Base-by-base conservation (phyloP, 1,284 basidiomycete genomes). In the Trametes sp. region DNA sequence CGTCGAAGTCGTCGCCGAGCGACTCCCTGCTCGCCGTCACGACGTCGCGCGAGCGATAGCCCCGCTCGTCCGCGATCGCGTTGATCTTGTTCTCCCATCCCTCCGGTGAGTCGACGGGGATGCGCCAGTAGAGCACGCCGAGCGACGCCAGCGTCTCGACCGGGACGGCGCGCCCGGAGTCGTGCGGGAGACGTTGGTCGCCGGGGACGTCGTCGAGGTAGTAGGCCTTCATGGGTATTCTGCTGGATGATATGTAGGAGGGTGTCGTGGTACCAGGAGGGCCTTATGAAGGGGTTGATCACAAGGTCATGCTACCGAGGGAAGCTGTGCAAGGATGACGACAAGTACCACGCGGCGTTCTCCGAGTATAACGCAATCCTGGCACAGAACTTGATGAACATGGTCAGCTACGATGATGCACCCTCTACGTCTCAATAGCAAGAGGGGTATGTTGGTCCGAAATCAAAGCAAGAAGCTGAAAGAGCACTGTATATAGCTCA, bases 161-260 rank as follows among this genome's bases (percentile, higher is more conserved):
- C 0, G 83, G 74, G 28, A 92, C 87, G 1, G 81, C 76, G 52
- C 70, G 75, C 3, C 84, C 85, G 1, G 90, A 87, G 74, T 94
- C 87, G 74, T 96, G 94, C 0, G 84, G 82, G 19, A 92, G 84
- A 42, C 90, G 86, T 72, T 93, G 92, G 77, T 95, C 92, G 50
- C 89, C 90, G 46, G 87, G 83, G 41, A 87, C 53, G 73, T 93
- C 84, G 78, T 95, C 92, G 74, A 83, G 94, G 78, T 92, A 89
- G 82, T 94, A 94, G 19, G 91, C 89, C 62, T 86, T 86, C 93
- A 94, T 94, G n/a, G n/a, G n/a, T n/a, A n/a, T n/a, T n/a, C n/a
- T n/a, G n/a, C n/a, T n/a, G n/a, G n/a, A n/a, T n/a, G n/a, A n/a
- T n/a, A n/a, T n/a, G n/a, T n/a, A n/a, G n/a, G n/a, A n/a, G n/a